Conservation (phyloP, 768 basidiomycete species). For the Naganishia onofrii region DNA sequence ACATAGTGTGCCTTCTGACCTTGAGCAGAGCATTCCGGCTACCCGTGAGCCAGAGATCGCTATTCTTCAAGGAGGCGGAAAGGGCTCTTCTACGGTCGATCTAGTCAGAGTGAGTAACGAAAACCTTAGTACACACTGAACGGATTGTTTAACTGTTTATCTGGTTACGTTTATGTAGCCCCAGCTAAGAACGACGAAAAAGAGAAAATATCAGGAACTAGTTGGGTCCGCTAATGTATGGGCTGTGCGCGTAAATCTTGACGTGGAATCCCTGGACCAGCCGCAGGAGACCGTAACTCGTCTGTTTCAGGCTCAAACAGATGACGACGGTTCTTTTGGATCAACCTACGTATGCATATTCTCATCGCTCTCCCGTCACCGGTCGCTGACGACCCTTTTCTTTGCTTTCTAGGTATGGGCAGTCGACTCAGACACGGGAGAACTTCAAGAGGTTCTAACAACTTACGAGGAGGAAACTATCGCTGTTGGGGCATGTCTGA, state of each 20-base stretch:
- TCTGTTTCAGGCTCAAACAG: neutral
- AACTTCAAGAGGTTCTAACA: conserved; percentile 7
- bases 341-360: conserved; percentile 3
- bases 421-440: conserved; percentile 1
- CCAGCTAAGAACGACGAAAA: neutral
- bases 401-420: conserved; percentile 19
- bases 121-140: neutral
- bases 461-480: conserved; percentile 9
- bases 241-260: neutral
- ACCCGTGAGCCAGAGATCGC: conserved; percentile 10
- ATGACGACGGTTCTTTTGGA: neutral
- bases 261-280: neutral
- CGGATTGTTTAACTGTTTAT: neutral
- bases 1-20: conserved; percentile 7
- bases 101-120: neutral
- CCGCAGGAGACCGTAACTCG: conserved; percentile 1
- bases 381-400: neutral
- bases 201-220: conserved; percentile 11
- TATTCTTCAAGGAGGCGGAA: conserved; percentile 8
- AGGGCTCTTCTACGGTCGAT: neutral
- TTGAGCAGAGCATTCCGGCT: conserved; percentile 35
- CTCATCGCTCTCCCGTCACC: neutral
- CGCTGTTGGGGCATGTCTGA: neutral
- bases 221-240: conserved; percentile 19
- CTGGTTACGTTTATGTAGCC: neutral